Percentiles rank a stretch among this genome's conserved stretches.
These are phyloP conservation scores for Odontarrhena argentea DNA, from an alignment of 345 rosid genomes.

Conservation along the genomic window DNA sequence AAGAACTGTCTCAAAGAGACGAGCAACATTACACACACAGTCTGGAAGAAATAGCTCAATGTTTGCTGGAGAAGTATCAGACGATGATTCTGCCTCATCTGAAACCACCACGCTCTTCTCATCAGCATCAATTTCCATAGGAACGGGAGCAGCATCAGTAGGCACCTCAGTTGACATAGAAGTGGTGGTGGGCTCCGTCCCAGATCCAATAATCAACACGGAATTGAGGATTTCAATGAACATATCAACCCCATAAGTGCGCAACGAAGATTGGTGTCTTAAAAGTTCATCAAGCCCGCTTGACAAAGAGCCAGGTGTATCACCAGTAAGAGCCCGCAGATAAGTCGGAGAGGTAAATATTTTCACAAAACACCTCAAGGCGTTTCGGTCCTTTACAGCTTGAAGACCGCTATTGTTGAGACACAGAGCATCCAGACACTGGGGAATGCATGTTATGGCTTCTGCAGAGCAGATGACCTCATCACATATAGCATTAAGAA, in stretches of 20 bases:
- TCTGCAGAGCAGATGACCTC: slow-evolving; percentile 84
- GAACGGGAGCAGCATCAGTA: slow-evolving; percentile 55
- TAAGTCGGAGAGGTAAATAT: slow-evolving; percentile 82
- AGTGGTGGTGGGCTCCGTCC: slow-evolving; percentile 57
- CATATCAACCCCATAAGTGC: slow-evolving; percentile 88
- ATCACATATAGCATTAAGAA: slow-evolving; percentile 89
- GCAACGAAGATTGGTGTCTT: slow-evolving; percentile 90
- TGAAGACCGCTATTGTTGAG: slow-evolving; percentile 84
- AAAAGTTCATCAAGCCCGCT: slow-evolving; percentile 91
- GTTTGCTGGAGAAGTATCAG: slow-evolving; percentile 56
- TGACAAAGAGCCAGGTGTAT: slow-evolving; percentile 77
- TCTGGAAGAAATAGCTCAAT: slow-evolving; percentile 79
- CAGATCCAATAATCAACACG: slow-evolving; percentile 67
- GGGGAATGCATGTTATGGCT: slow-evolving; percentile 95
- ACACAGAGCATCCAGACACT: slow-evolving; percentile 95
- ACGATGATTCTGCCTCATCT: slow-evolving; percentile 60
- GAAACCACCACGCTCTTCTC: slow-evolving; percentile 57
- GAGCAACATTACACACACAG: slow-evolving; percentile 76
- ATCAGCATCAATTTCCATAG: slow-evolving; percentile 89
- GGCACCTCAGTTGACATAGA: slow-evolving; percentile 48
- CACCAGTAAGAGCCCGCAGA: slow-evolving; percentile 81
- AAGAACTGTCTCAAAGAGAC: slow-evolving; percentile 90
- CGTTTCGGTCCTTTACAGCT: slow-evolving; percentile 83
- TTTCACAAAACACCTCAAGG: slow-evolving; percentile 89
- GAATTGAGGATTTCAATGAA: slow-evolving; percentile 75